These are phyloP conservation scores for Citrus trifoliata DNA, from an alignment of 345 rosid species.

Conservation along the genomic window DNA sequence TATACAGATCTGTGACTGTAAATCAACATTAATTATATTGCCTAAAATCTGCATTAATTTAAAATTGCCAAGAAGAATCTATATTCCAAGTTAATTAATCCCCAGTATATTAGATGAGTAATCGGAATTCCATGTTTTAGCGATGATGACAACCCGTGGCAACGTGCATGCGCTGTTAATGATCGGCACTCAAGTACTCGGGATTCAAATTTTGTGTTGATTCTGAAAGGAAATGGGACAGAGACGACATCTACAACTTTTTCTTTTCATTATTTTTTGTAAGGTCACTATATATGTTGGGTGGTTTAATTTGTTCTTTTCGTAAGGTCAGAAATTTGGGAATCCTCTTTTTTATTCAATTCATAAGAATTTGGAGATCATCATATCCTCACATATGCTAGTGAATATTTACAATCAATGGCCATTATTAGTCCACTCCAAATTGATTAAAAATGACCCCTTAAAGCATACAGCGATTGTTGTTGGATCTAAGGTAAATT, in stretches of 20 bases:
- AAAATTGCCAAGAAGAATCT: no score
- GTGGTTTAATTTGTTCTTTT: background rate
- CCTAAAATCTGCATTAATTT: no score
- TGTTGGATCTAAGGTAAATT: background rate
- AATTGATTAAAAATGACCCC: background rate
- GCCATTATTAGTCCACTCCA: background rate
- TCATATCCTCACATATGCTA: background rate
- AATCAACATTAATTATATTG: no score
- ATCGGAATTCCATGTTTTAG: background rate
- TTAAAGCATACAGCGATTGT: background rate
- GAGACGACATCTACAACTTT: background rate
- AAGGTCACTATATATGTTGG: background rate
- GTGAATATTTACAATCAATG: background rate
- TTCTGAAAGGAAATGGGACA: constrained; percentile 6
- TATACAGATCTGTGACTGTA: no score
- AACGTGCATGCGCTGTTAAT: constrained; percentile 10
- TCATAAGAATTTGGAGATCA: background rate
- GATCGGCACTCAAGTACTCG: constrained; percentile 9
- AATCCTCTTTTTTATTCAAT: background rate
- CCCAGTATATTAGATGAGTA: background rate
- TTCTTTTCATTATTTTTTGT: background rate
- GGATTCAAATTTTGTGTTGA: background rate
- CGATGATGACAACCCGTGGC: constrained; percentile 1
- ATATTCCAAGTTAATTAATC: no score
- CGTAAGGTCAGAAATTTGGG: background rate